Conservation (phyloP, 1,284 basidiomycete genomes). For the Tylopilus sp. region DNA sequence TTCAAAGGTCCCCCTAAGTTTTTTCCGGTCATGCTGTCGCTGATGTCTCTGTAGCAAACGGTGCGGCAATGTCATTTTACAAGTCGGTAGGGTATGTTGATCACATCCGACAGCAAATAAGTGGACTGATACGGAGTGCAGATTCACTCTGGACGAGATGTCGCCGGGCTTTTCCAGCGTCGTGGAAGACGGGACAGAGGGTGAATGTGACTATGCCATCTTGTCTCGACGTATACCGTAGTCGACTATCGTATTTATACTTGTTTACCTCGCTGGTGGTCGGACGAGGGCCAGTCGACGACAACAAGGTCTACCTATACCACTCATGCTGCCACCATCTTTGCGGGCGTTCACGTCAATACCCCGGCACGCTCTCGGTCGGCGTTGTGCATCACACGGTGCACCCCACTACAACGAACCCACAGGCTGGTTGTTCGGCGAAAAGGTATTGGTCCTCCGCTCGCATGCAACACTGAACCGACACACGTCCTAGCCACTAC, state of each 20-base stretch:
- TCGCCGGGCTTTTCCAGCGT: constrained; percentile 51
- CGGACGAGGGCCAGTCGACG: no score
- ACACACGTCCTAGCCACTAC: constrained; percentile 53
- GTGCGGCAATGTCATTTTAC: constrained; percentile 56
- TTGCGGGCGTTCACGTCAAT: constrained; percentile 31
- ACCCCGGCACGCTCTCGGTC: constrained; percentile 23
- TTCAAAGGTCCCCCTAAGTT: constrained; percentile 51
- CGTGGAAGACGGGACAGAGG: constrained; percentile 30
- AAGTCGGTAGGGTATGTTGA: constrained; percentile 49
- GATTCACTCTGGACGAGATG: constrained; percentile 53
- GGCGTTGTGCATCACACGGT: constrained; percentile 71
- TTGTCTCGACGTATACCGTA: constrained; percentile 42
- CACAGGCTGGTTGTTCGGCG: constrained; percentile 82
- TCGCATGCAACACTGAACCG: constrained; percentile 7
- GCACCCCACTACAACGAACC: constrained; percentile 86
- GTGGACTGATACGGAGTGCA: constrained; percentile 27
- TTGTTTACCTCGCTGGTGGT: constrained; percentile 21
- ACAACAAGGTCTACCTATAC: constrained; percentile 1
- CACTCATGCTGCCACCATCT: constrained; percentile 40
- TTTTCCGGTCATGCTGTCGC: constrained; percentile 1
- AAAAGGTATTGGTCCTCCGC: constrained; percentile 61
- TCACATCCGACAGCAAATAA: background rate
- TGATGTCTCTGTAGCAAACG: constrained; percentile 49
- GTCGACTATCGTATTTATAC: constrained; percentile 16
- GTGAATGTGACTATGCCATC: constrained; percentile 55